A percentile compares a stretch with the other conserved stretches of the same genome.
phyloP scores from a whole-genome alignment of 1,139 yeast species.

The Candida tetrigidarum region DNA sequence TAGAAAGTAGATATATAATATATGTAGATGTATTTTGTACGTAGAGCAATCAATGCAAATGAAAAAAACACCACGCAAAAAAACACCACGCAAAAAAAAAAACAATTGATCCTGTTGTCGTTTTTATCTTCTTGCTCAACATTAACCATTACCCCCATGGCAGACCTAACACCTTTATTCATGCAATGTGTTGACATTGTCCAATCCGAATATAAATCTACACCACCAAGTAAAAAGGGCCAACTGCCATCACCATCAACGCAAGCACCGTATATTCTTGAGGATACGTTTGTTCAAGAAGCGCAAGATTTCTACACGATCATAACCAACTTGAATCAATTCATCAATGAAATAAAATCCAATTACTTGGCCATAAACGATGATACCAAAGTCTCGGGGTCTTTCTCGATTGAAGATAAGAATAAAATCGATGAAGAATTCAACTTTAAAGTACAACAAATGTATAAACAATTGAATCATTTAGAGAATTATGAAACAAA shows the following conservation, averaged over 20 bases:
- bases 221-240: constrained; percentile 7
- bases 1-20: constrained; percentile 7
- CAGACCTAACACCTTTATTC: constrained; percentile 58
- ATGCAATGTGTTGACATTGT: constrained; percentile 51
- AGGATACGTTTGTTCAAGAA: constrained; percentile 59
- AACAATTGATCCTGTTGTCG: background rate
- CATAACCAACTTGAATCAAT: constrained; percentile 40
- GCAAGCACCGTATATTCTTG: constrained; percentile 24
- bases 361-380: constrained; percentile 48
- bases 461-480: constrained; percentile 52
- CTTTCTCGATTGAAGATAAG: constrained; percentile 49
- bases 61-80: background rate
- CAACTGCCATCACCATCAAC: no score
- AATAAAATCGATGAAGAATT: constrained; percentile 60
- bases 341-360: constrained; percentile 43
- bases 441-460: constrained; percentile 52
- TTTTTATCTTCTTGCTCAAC: no score
- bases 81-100: constrained; percentile 1
- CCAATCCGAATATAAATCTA: constrained; percentile 29
- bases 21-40: background rate
- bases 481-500: constrained; percentile 57
- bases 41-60: background rate
- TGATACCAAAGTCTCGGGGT: constrained; percentile 21
- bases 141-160: no score
- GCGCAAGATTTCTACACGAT: constrained; percentile 47